Percentiles rank a stretch among this genome's conserved stretches.
These are phyloP conservation scores for Fonsecaea multimorphosa DNA, from an alignment of 2,329 filamentous ascomycete species.

Conservation along the genomic window DNA sequence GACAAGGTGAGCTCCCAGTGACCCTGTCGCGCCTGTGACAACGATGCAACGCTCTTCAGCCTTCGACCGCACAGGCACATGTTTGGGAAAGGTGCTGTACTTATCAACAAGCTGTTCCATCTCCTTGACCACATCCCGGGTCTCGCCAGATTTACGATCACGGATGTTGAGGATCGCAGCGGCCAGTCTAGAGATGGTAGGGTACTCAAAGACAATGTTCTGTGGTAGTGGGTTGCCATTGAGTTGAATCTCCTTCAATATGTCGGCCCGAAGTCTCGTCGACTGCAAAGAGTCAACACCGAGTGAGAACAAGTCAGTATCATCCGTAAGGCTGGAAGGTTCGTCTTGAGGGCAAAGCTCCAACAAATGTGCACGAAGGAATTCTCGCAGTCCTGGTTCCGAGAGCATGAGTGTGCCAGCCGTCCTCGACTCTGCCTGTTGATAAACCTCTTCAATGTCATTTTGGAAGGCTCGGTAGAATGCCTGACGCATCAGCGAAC, in stretches of 20 bases:
- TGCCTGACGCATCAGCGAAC: conserved; percentile 61
- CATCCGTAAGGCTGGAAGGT: conserved; percentile 46
- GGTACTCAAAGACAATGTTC: conserved; percentile 66
- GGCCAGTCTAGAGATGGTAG: conserved; percentile 56
- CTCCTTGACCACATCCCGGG: conserved; percentile 47
- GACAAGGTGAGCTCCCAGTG: conserved; percentile 66
- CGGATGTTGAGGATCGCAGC: conserved; percentile 37
- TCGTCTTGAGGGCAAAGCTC: conserved; percentile 32
- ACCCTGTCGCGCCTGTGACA: conserved; percentile 70
- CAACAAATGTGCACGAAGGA: conserved; percentile 44
- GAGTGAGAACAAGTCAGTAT: conserved; percentile 61
- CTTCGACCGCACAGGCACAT: conserved; percentile 38
- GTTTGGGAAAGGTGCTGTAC: conserved; percentile 48
- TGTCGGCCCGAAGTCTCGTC: conserved; percentile 60
- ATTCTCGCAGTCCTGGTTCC: conserved; percentile 44
- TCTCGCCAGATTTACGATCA: conserved; percentile 35
- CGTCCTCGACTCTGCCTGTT: conserved; percentile 30
- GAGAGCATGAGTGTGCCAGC: conserved; percentile 39
- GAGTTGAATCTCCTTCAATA: conserved; percentile 60
- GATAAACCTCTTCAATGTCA: conserved; percentile 57
- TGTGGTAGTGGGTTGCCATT: conserved; percentile 56
- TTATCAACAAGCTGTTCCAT: conserved; percentile 53
- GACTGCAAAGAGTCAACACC: conserved; percentile 67
- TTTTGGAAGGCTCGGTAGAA: conserved; percentile 58
- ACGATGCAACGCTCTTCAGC: conserved; percentile 41